These are phyloP conservation scores for Ophiostoma novo-ulmi DNA, from an alignment of 2,329 filamentous ascomycete genomes.

Conservation along the genomic window DNA sequence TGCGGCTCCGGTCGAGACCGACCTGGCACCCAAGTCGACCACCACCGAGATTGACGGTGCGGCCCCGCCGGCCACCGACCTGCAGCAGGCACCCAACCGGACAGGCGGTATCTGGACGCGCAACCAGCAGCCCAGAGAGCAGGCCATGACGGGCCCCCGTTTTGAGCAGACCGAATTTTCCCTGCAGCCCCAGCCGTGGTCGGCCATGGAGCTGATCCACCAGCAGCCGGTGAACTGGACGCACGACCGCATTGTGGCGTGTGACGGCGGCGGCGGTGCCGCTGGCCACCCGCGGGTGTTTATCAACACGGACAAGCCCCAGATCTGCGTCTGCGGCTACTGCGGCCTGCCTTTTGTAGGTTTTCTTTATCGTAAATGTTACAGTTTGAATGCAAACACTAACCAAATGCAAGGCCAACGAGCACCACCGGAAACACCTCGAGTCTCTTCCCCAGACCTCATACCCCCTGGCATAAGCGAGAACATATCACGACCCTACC, in stretches of 20 bases:
- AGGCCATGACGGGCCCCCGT: constrained; percentile 87
- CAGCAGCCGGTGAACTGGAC: constrained; percentile 92
- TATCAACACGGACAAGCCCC: constrained; percentile 96
- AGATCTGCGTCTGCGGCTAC: constrained; percentile 83
- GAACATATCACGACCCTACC: constrained; percentile 8
- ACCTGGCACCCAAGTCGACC: constrained; percentile 41
- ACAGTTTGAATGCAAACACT: background rate
- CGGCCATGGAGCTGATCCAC: constrained; percentile 94
- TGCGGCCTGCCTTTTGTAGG: constrained; percentile 90
- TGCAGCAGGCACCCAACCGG: constrained; percentile 82
- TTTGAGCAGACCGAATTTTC: constrained; percentile 97
- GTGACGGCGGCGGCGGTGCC: constrained; percentile 87
- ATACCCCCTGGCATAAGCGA: constrained; percentile 60
- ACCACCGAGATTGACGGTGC: constrained; percentile 33
- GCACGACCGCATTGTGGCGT: constrained; percentile 73
- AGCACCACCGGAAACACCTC: constrained; percentile 79
- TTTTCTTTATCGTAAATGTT: constrained; percentile 22
- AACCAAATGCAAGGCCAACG: constrained; percentile 62
- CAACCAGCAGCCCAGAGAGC: constrained; percentile 73
- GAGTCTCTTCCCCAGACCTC: constrained; percentile 74
- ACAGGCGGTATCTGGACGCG: constrained; percentile 68
- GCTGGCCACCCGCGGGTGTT: constrained; percentile 88
- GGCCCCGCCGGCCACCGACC: constrained; percentile 14
- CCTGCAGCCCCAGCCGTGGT: constrained; percentile 76
- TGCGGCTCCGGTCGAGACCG: constrained; percentile 34